Evolutionary conservation across 2,329 filamentous ascomycete genomes (phyloP), one percentile per base, ranked within the genome.

Genomic region (Fusarium newnesense): DNA sequence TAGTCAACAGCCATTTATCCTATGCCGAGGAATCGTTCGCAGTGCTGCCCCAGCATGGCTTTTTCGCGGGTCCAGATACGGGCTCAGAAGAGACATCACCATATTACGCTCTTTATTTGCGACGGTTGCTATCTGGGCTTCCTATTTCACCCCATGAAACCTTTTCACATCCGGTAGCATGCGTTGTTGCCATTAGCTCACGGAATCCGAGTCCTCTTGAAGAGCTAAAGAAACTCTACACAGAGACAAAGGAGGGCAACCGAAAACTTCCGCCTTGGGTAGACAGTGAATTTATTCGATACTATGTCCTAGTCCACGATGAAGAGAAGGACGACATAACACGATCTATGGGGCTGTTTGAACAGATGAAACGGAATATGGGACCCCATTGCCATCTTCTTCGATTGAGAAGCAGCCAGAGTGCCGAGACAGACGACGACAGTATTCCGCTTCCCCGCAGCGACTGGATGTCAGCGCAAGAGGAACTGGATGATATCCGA

Each of bases 331-430:
- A 97, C 79, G 95, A 99, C 80, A 97, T 98, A 69, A 90, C 90
- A 42, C 93, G 95, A 82, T 97, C 95, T 18, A 96, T 96, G 81
- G 90, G 91, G 24, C 86, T 98, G 34, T 99, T 97, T 81, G 96
- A 99, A 76, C 94, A 98, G 81, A 99, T 99, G 97, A 99, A 98
- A 83, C 91, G 96, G n/a, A 94, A 98, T 83, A 94, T 99, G 73
- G 96, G 96, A 4, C 85, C 98, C 53, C 95, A 99, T 82, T 99
- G 96, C 80, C 96, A 99, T 82, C 87, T 99, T 16, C 86, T 99
- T 39, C 88, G 97, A 72, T 85, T 99, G 57, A 90, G 96, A 75
- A 97, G 94, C 77, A 93, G 91, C 42, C 93, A 95, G 79, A 96
- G 94, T 81, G 92, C 94, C 40, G 91, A 95, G 71, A 95, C 94